These are phyloP conservation scores for Sporopachydermia quercuum DNA, from an alignment of 805 yeast species.

Conservation along the genomic window DNA sequence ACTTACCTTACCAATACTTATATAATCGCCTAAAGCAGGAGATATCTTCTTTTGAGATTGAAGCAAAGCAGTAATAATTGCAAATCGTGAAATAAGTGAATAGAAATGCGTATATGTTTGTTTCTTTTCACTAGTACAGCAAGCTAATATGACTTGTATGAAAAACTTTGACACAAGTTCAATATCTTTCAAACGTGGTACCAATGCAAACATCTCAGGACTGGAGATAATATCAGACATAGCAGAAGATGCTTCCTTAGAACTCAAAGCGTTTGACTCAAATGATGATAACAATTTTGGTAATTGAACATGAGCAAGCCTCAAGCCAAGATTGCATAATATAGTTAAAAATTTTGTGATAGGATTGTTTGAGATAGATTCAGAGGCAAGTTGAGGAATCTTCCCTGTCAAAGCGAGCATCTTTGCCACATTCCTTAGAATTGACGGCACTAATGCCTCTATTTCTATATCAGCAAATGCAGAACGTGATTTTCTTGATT, in stretches of 20 bases:
- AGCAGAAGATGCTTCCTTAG: not conserved
- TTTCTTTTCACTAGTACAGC: not conserved
- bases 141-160: not conserved
- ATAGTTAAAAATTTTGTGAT: not conserved
- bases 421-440: not conserved
- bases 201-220: not conserved
- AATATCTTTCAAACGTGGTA: not conserved
- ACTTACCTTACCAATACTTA: not conserved
- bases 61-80: not conserved
- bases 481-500: not conserved
- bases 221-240: constrained; percentile 1
- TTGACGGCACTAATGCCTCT: not conserved
- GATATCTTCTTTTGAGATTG: not conserved
- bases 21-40: not conserved
- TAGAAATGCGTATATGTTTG: not conserved
- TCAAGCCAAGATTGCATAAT: not conserved
- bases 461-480: not conserved
- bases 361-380: not conserved
- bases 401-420: not conserved
- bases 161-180: not conserved
- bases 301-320: not conserved
- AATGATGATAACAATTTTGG: not conserved
- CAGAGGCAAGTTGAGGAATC: not conserved
- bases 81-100: not conserved
- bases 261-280: not conserved